Percentiles rank a stretch among this genome's conserved stretches.
Conservation (phyloP, 2,329 filamentous ascomycete genomes). For the Septoria linicola region DNA sequence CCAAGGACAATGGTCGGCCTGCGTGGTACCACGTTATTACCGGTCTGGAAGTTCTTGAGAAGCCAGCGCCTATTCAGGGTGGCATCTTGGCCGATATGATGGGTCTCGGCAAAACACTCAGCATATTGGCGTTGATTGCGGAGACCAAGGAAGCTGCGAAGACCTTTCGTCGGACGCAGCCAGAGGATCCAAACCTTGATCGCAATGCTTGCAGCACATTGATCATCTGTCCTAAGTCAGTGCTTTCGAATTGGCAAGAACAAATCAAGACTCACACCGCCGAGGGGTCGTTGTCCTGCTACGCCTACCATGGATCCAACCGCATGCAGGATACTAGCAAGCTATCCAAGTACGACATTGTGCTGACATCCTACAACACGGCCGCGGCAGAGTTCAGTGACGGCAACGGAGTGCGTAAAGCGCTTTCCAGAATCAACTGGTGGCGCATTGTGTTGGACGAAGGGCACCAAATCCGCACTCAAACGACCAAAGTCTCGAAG, state of each 20-base stretch:
- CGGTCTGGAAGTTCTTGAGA: conserved; percentile 52
- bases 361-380: conserved; percentile 91
- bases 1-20: conserved; percentile 56
- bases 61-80: conserved; percentile 42
- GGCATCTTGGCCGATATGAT: conserved; percentile 54
- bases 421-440: conserved; percentile 79
- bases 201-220: conserved; percentile 77
- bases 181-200: conserved; percentile 49
- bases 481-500: conserved; percentile 76
- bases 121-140: conserved; percentile 75
- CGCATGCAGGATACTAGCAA: conserved; percentile 67
- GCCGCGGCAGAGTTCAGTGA: conserved; percentile 66
- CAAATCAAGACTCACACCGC: conserved; percentile 82
- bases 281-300: conserved; percentile 63
- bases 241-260: conserved; percentile 90
- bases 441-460: conserved; percentile 93
- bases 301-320: conserved; percentile 82
- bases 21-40: conserved; percentile 84
- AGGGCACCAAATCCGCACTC: conserved; percentile 90
- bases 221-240: conserved; percentile 84
- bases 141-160: conserved; percentile 62
- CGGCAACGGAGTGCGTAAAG: conserved; percentile 50
- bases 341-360: conserved; percentile 73
- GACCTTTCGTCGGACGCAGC: conserved; percentile 59
- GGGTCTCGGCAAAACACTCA: conserved; percentile 61